Percentiles rank a stretch among this genome's conserved stretches.
Conservation (phyloP, 495 filamentous ascomycete genomes). For the Bathelium albidoporum region DNA sequence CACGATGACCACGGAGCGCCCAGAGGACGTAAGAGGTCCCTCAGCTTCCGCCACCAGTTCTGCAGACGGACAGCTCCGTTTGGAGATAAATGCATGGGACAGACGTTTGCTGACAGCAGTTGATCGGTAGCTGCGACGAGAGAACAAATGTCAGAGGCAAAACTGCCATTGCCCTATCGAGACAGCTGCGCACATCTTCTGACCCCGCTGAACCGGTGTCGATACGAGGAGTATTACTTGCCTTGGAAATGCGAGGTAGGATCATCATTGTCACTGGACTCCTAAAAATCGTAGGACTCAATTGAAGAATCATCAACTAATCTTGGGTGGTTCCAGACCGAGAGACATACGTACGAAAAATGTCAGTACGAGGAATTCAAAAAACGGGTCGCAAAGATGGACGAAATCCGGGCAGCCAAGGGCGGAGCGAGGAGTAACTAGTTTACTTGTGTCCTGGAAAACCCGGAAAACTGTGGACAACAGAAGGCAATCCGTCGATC, state of each 20-base stretch:
- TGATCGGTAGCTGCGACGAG: constrained; percentile 52
- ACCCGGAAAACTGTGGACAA: not conserved
- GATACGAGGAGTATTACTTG: constrained; percentile 81
- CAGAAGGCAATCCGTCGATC: not conserved
- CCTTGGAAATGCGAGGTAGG: constrained; percentile 97
- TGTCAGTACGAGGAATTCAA: constrained; percentile 99
- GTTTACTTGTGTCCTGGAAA: not conserved
- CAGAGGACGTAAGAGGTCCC: constrained; percentile 3
- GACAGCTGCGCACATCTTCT: constrained; percentile 90
- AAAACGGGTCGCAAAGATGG: constrained; percentile 96
- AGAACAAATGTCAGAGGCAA: constrained; percentile 85
- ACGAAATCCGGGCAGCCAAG: constrained; percentile 84
- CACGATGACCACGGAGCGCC: constrained; percentile 12
- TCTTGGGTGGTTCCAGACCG: constrained; percentile 46
- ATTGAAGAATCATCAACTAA: constrained; percentile 5
- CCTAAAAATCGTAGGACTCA: not conserved
- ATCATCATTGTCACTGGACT: not conserved
- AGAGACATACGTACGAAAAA: constrained; percentile 95
- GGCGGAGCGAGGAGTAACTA: constrained; percentile 80
- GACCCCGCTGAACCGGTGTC: constrained; percentile 91
- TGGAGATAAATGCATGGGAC: not conserved
- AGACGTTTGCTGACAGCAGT: not conserved
- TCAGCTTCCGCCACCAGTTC: not conserved
- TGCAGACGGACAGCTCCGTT: not conserved
- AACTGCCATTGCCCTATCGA: constrained; percentile 78